A percentile compares a stretch with the other conserved stretches of the same genome.
Evolutionary conservation across 169 alveolate genomes (phyloP).

Genomic region (Eimeria maxima): DNA sequence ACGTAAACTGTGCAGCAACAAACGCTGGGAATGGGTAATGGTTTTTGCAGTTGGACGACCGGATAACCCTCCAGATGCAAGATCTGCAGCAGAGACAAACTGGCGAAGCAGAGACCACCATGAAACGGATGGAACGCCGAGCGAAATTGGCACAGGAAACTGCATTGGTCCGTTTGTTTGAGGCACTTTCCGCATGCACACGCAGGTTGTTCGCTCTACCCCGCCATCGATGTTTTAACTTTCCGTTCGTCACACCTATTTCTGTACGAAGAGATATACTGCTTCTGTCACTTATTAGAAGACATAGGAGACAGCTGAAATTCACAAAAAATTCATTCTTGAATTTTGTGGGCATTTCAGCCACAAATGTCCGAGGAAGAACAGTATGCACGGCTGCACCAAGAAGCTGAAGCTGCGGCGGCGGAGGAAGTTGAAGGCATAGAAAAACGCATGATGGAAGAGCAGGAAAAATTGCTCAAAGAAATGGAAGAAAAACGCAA

Average conservation of each 20-base stretch:
- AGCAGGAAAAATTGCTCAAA: constrained; percentile 34
- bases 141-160: constrained; percentile 19
- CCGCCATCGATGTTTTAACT: no score
- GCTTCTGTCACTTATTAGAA: no score
- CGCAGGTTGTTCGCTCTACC: no score
- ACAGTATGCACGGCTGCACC: constrained; percentile 18
- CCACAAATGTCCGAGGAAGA: constrained; percentile 57
- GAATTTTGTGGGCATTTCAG: constrained; percentile 5
- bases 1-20: not conserved
- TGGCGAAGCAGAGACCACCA: constrained; percentile 10
- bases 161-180: not conserved
- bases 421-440: constrained; percentile 56
- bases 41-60: constrained; percentile 34
- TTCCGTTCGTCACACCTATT: no score
- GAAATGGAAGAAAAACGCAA: constrained; percentile 66
- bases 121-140: constrained; percentile 49
- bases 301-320: no score
- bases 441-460: constrained; percentile 70
- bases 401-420: constrained; percentile 70
- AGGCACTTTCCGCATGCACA: not conserved
- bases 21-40: not conserved
- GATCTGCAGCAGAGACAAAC: constrained; percentile 45
- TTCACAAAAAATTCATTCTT: no score
- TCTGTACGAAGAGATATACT: no score
- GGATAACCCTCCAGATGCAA: constrained; percentile 43